phyloP scores from a whole-genome alignment of 139 green algal genomes.

The Limnomonas spitsbergensis region DNA sequence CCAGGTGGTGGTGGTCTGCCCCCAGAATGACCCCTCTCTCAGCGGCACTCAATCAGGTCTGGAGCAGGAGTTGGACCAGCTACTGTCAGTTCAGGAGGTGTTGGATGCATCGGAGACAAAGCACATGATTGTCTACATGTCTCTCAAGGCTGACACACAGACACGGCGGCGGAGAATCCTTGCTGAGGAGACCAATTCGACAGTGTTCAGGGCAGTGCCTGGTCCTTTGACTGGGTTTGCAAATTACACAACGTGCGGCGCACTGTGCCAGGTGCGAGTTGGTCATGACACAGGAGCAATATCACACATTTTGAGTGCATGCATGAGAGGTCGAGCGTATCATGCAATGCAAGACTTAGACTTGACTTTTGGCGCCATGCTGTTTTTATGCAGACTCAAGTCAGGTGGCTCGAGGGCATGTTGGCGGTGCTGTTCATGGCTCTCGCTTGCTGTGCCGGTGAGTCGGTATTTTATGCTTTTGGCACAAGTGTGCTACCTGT shows the following conservation, averaged over 20 bases:
- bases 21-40: background rate
- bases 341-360: constrained; percentile 1
- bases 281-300: background rate
- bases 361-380: background rate
- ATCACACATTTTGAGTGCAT: background rate
- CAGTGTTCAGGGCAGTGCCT: no score
- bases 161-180: background rate
- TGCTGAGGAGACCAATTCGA: no score
- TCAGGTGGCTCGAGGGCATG: constrained; percentile 40
- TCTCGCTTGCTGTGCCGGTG: constrained; percentile 30
- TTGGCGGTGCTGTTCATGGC: constrained; percentile 26
- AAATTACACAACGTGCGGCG: constrained; percentile 17
- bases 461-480: background rate
- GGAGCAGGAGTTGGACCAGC: constrained; percentile 23
- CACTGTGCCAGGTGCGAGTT: constrained; percentile 26
- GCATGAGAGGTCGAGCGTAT: background rate
- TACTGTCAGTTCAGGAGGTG: constrained; percentile 16
- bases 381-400: constrained; percentile 15
- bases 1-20: background rate
- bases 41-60: constrained; percentile 9
- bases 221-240: constrained; percentile 15
- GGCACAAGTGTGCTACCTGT: background rate
- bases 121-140: constrained; percentile 17
- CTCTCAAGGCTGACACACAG: background rate
- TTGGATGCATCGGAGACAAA: background rate